A percentile compares a stretch with the other conserved stretches of the same genome.
Conservation (phyloP, 805 yeast genomes). For the Candida boleticola region DNA sequence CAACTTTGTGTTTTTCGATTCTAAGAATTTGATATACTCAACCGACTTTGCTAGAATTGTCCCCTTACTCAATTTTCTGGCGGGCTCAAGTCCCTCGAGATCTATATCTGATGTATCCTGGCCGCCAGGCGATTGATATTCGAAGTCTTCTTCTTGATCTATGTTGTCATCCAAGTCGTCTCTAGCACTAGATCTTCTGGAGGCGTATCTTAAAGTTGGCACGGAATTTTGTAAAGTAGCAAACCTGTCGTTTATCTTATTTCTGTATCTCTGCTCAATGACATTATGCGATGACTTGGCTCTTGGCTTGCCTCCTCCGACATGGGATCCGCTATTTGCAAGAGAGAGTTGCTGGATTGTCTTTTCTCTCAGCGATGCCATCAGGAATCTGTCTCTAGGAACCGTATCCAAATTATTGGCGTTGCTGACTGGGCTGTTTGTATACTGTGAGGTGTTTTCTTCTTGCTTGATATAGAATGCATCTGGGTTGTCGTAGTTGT, state of each 20-base stretch:
- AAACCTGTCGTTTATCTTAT: constrained; percentile 42
- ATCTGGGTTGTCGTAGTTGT: not conserved
- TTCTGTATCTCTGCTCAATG: constrained; percentile 42
- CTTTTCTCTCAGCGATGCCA: not conserved
- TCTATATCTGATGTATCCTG: constrained; percentile 24
- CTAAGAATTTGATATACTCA: constrained; percentile 75
- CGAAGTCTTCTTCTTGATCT: constrained; percentile 8
- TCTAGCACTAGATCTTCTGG: constrained; percentile 19
- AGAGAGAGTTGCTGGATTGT: constrained; percentile 1
- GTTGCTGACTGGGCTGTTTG: too few relatives aligned
- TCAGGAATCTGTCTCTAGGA: constrained; percentile 1
- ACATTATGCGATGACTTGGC: constrained; percentile 38
- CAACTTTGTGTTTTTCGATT: constrained; percentile 53
- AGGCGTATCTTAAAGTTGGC: constrained; percentile 35
- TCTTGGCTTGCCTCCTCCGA: too few relatives aligned
- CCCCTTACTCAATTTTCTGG: constrained; percentile 73
- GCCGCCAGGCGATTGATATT: constrained; percentile 6
- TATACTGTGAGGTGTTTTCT: not conserved
- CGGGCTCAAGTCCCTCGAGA: constrained; percentile 74
- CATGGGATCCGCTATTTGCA: constrained; percentile 6
- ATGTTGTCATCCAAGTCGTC: constrained; percentile 11
- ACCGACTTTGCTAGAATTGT: constrained; percentile 74
- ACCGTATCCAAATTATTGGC: too few relatives aligned
- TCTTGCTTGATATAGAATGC: not conserved
- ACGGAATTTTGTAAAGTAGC: constrained; percentile 36